Percentiles rank a stretch among this genome's conserved stretches.
These are phyloP conservation scores for Wickerhamiella kazuoi DNA, from an alignment of 805 yeast genomes.

Conservation along the genomic window DNA sequence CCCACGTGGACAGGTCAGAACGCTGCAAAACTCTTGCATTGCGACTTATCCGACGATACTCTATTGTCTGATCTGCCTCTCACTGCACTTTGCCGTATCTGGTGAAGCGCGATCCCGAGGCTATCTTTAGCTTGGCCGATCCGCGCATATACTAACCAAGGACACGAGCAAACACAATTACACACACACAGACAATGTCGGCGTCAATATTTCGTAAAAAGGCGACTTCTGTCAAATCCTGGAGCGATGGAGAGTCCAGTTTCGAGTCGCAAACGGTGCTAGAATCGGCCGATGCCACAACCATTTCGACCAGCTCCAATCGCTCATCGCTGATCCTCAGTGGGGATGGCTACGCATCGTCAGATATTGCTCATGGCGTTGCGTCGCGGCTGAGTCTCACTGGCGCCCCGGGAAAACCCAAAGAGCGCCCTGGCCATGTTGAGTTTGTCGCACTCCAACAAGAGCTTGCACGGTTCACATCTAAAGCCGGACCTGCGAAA, in stretches of 20 bases:
- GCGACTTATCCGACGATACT: too few species aligned
- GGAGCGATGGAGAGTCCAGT: conserved; percentile 3
- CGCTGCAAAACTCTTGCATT: too few species aligned
- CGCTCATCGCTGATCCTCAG: conserved; percentile 1
- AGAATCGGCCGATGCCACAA: conserved; percentile 8
- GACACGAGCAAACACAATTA: too few species aligned
- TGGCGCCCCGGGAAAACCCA: background rate
- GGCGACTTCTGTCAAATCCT: background rate
- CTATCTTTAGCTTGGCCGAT: too few species aligned
- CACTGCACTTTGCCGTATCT: too few species aligned
- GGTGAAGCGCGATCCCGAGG: too few species aligned
- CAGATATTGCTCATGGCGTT: background rate
- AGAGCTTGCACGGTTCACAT: conserved; percentile 8
- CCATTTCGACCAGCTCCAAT: conserved; percentile 5
- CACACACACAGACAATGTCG: too few species aligned
- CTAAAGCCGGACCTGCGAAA: conserved; percentile 8
- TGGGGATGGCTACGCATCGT: background rate
- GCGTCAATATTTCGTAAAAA: background rate
- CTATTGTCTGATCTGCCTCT: too few species aligned
- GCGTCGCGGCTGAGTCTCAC: background rate
- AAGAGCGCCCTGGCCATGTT: conserved; percentile 2
- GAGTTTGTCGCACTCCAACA: conserved; percentile 8
- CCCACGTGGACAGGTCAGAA: too few species aligned
- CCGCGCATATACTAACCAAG: too few species aligned
- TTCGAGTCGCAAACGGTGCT: conserved; percentile 1